Evolutionary conservation across 768 basidiomycete genomes (phyloP), one percentile per base, ranked within the genome.

Genomic region (Podaxis carcinomalis): DNA sequence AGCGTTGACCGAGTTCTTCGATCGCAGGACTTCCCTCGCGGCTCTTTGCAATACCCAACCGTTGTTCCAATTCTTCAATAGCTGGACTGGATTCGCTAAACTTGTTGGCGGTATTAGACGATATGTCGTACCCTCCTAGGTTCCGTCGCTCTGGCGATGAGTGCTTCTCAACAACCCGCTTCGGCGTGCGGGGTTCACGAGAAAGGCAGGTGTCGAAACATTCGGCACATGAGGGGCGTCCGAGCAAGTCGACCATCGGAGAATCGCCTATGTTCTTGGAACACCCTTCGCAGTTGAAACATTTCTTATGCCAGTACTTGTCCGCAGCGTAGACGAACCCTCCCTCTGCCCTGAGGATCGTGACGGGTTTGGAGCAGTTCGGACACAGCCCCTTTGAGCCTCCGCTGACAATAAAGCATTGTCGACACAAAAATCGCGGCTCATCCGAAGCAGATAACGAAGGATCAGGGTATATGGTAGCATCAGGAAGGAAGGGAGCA

Each of bases 391-490:
- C 92, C 67, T 87, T 89, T 1, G 90, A 88, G 35, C 92, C 92
- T 28, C 92, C 92, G 61, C 87, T 86, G 32, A 70, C 63, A 23
- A 80, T 77, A 68, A 91, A 94, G 70, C 92, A 94, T 23, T 82
- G 73, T 27, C 84, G 83, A 71, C 92, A 94, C 14, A 93, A 75
- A 71, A 91, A 93, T 2, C 83, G 80, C n/a, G 75, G 75, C 9
- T 72, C 68, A 52, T 67, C 68, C 4, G 73, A 63, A n/a, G 65
- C 68, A 51, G 68, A 69, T 58, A 68, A 66, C 56, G 70, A 70
- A 40, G 88, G 88, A 66, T 92, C 87, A 1, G 92, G 92, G 68
- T 92, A 94, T 62, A 94, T 91, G 32, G 92, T 94, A 21, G 89
- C 84, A 70, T 94, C 92, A 2, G 92, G 91, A 37, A 85, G 82